Conservation (phyloP, 257 asterid species). For the Solanum lignicaule region DNA sequence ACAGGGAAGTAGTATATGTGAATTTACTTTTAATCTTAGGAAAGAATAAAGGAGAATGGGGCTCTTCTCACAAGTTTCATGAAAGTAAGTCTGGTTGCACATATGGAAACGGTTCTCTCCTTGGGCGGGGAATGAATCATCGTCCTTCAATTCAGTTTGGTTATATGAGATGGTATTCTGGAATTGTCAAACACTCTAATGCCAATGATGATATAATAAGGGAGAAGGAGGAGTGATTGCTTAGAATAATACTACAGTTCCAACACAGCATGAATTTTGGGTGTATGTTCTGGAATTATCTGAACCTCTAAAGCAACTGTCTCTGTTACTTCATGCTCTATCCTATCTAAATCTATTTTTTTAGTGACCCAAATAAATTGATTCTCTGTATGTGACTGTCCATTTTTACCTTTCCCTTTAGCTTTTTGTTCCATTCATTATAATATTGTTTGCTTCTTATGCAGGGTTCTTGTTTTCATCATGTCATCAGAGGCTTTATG, state of each 20-base stretch:
- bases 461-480: constrained; percentile 34
- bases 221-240: neutral
- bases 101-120: neutral
- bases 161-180: neutral
- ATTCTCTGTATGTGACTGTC: neutral
- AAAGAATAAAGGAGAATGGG: neutral
- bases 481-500: constrained; percentile 19
- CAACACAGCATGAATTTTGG: neutral
- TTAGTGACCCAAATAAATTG: neutral
- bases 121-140: neutral
- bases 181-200: neutral
- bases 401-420: neutral
- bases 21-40: neutral
- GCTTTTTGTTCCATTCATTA: neutral
- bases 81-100: neutral
- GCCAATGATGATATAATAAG: neutral
- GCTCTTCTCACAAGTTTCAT: neutral
- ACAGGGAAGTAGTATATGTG: neutral
- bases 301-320: neutral
- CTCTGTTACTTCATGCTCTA: neutral
- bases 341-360: neutral
- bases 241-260: neutral
- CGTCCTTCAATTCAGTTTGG: neutral
- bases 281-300: neutral
- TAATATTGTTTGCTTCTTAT: neutral